Conservation (phyloP, 1,139 yeast species). For the Candida sp. region DNA sequence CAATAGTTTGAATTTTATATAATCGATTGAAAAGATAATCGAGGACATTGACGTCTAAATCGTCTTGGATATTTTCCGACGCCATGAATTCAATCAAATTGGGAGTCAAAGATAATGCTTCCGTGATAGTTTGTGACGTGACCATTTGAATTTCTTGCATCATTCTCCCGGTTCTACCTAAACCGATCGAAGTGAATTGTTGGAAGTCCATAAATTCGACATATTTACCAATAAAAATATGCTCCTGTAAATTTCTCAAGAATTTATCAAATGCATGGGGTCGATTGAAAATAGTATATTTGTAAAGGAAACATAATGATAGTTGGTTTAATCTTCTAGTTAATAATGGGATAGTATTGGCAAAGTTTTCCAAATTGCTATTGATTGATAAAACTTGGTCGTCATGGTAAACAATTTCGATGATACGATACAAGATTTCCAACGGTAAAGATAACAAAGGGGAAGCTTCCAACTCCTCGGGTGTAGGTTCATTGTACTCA, state of each 20-base stretch:
- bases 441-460: slow-evolving; percentile 28
- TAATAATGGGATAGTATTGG: slow-evolving; percentile 37
- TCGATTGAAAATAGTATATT: slow-evolving; percentile 71
- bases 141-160: slow-evolving; percentile 91
- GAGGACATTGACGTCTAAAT: slow-evolving; percentile 62
- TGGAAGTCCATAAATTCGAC: slow-evolving; percentile 83
- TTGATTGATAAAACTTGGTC: slow-evolving; percentile 34
- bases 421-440: slow-evolving; percentile 40
- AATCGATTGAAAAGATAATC: slow-evolving; percentile 58
- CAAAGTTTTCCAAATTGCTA: slow-evolving; percentile 39
- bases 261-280: slow-evolving; percentile 81
- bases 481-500: not conserved
- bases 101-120: slow-evolving; percentile 61
- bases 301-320: slow-evolving; percentile 46
- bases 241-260: slow-evolving; percentile 50
- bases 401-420: slow-evolving; percentile 44
- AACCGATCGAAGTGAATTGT: slow-evolving; percentile 85
- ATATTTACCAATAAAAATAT: slow-evolving; percentile 55
- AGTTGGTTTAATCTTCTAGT: slow-evolving; percentile 33
- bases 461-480: slow-evolving; percentile 4
- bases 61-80: slow-evolving; percentile 83
- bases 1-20: slow-evolving; percentile 64
- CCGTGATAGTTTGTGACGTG: slow-evolving; percentile 65
- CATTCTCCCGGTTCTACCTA: slow-evolving; percentile 88
- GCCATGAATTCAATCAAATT: slow-evolving; percentile 77